Conservation (phyloP, 192 early-diverging fungal genomes). For the Phlyctochytrium planicorne region DNA sequence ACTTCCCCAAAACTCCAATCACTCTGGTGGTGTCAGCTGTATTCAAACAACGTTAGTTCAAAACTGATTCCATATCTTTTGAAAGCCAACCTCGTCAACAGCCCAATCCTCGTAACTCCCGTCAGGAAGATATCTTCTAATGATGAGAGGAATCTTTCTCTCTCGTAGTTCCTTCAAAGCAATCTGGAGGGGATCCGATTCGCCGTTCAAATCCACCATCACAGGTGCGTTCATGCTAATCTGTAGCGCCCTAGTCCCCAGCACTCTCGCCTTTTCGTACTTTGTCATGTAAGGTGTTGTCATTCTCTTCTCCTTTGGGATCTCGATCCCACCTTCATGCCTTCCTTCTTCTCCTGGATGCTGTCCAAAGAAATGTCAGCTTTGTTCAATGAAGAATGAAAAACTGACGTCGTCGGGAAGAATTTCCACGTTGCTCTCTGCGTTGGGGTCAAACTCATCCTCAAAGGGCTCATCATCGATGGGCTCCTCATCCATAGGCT, state of each 20-base stretch:
- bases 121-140: slow-evolving; percentile 92
- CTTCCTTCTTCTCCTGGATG: not conserved
- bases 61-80: no score
- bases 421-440: not conserved
- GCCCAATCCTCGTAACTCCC: slow-evolving; percentile 93
- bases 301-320: slow-evolving; percentile 73
- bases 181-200: slow-evolving; percentile 91
- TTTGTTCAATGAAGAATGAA: not conserved
- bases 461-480: slow-evolving; percentile 23
- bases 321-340: slow-evolving; percentile 29
- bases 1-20: no score
- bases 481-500: slow-evolving; percentile 21
- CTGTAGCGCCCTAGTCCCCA: slow-evolving; percentile 85
- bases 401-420: not conserved
- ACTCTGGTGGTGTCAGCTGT: no score
- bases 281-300: slow-evolving; percentile 99
- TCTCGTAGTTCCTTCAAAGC: slow-evolving; percentile 92
- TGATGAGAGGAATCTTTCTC: slow-evolving; percentile 89
- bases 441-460: slow-evolving; percentile 6
- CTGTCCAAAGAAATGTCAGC: not conserved
- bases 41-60: no score
- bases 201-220: slow-evolving; percentile 91
- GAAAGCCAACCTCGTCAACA: slow-evolving; percentile 85
- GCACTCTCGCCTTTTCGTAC: slow-evolving; percentile 75
- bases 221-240: slow-evolving; percentile 99